phyloP scores from a whole-genome alignment of 1,139 yeast species.

The Zygoascus sp. region DNA sequence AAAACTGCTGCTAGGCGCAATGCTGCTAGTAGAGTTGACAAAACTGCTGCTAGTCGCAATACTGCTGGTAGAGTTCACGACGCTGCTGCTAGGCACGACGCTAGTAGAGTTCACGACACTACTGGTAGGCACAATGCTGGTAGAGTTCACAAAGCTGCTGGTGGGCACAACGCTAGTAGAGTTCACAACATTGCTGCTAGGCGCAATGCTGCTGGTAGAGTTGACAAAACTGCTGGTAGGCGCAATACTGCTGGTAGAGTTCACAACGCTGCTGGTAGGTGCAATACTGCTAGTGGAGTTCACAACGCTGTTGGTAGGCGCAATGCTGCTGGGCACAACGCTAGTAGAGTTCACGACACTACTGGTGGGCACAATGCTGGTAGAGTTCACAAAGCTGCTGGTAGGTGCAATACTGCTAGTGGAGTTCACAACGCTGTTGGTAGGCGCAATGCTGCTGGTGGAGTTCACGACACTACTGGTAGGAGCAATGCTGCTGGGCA shows the following conservation, averaged over 20 bases:
- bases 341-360: not conserved
- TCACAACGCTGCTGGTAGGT: not conserved
- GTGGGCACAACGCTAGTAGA: not conserved
- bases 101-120: not conserved
- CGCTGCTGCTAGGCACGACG: not conserved
- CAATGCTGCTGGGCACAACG: not conserved
- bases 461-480: not conserved
- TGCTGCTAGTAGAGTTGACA: not conserved
- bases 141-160: not conserved
- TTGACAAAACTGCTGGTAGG: not conserved
- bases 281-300: not conserved
- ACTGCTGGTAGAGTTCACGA: not conserved
- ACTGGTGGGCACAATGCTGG: not conserved
- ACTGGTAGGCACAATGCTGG: not conserved
- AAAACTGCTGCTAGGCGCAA: not conserved
- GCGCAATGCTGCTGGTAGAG: not conserved
- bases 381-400: not conserved
- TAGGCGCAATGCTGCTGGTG: not conserved
- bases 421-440: not conserved
- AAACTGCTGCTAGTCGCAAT: not conserved
- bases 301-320: not conserved
- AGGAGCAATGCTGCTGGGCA: not conserved
- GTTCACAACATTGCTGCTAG: not conserved
- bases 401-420: not conserved
- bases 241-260: not conserved